Base-by-base conservation (phyloP, 805 yeast species). In the Pichia sporocuriosa region DNA sequence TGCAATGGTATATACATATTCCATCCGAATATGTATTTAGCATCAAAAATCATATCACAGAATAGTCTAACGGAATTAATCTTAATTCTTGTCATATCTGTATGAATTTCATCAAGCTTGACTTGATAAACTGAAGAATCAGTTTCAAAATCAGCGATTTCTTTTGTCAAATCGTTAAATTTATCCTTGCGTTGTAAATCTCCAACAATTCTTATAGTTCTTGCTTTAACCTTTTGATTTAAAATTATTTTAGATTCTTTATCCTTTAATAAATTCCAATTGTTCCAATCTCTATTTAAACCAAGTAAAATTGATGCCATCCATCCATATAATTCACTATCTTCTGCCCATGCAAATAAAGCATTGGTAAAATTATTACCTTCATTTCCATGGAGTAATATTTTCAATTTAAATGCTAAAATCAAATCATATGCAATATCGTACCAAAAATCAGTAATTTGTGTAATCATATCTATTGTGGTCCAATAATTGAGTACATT, bases 271-370 rank as follows among this genome's bases (percentile, higher is more conserved):
- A 53, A 54, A 32, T 62, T 62, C 39, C 76, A 60, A 40, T 67
- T 65, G 15, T 57, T 61, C 54, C 70, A 68, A 19, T 77, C 73
- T 42, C 70, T 70, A 55, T 75, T 73, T 38, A 81, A 56, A 1
- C 77, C 77, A 13, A 79, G 57, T 43, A 81, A 48, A 16, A 84
- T 76, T 53, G 78, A 84, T 41, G 69, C 69, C 62, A 78, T 79
- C 89, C 90, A 82, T 0, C 85, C 77, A 29, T 73, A 62, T 2
- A 79, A 66, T 58, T 79, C 86, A 56, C 83, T 86, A 52, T 69
- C 47, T 36, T 48, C 51, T 6, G 47, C 49, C 33, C 43, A 68
- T 4, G 63, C 58, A 5, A 75, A 77, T 38, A 72, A 48, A 12
- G 54, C 43, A 37, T 65, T 65, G 30, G 66, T 53, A 6, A 61